Percentiles rank a stretch among this genome's conserved stretches.
Conservation (phyloP, 495 filamentous ascomycete species). For the Xylaria curta region DNA sequence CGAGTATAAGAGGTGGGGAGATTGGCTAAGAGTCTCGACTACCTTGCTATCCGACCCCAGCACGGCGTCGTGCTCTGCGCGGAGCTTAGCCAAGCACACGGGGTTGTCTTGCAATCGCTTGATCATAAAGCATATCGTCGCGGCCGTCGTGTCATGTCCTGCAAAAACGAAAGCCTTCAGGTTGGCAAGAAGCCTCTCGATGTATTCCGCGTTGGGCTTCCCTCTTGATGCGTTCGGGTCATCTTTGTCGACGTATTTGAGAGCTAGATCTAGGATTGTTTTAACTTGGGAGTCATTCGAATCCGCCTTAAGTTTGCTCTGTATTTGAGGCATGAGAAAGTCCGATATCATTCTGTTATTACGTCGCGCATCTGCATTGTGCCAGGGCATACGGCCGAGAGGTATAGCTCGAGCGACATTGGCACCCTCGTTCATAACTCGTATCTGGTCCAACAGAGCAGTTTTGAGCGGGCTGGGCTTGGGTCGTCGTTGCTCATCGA, state of each 20-base stretch:
- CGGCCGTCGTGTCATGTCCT: conserved; percentile 55
- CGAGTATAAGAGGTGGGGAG: conserved; percentile 43
- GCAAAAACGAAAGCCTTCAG: conserved; percentile 51
- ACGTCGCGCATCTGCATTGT: conserved; percentile 26
- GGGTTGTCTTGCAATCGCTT: conserved; percentile 53
- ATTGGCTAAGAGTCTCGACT: conserved; percentile 27
- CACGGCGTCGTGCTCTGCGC: conserved; percentile 54
- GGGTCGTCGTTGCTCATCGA: conserved; percentile 34
- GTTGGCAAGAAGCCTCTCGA: conserved; percentile 37
- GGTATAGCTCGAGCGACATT: conserved; percentile 27
- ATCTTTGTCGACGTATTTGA: conserved; percentile 38
- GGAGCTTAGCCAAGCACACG: conserved; percentile 44
- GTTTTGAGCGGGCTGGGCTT: conserved; percentile 34
- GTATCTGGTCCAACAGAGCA: conserved; percentile 34
- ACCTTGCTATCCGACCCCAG: conserved; percentile 37
- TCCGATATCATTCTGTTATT: conserved; percentile 38
- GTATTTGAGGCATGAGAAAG: conserved; percentile 36
- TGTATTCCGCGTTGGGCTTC: conserved; percentile 32
- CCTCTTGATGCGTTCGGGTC: conserved; percentile 29
- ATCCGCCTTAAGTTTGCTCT: conserved; percentile 29
- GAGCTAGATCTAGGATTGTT: conserved; percentile 38
- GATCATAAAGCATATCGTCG: conserved; percentile 45
- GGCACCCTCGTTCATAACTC: conserved; percentile 28
- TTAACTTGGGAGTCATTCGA: conserved; percentile 31
- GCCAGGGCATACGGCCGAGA: conserved; percentile 32